Evolutionary conservation across 768 basidiomycete genomes (phyloP), one percentile per base, ranked within the genome.

Genomic region (Cytidiella melzeri): DNA sequence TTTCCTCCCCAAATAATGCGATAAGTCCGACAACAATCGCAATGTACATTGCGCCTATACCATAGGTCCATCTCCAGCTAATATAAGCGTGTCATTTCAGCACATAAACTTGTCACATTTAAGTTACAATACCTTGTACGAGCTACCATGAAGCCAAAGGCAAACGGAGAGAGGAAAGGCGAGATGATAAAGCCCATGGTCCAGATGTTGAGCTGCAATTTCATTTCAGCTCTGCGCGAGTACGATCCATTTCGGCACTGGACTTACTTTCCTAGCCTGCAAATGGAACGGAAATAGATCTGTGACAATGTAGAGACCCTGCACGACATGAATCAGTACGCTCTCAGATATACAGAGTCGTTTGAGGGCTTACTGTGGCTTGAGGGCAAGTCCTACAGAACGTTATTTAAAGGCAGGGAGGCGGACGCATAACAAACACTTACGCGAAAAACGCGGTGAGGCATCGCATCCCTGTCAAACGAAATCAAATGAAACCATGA

Each of bases 171-270:
- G 9, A 79, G 57, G 68, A 80, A 80, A 7, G 78, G 81, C 12
- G 81, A 81, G 23, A 83, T 62, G 57, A 86, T 74, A 66, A 85
- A 83, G 1, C 82, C 84, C 74, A 86, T 79, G 3, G 83, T 84
- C 84, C 83, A 84, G 43, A 81, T 64, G 55, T 82, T 83, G 28
- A 85, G 71, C 80, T 83, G 51, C n/a, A 21, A 34, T 7, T 34
- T n/a, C n/a, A n/a, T n/a, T n/a, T n/a, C n/a, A n/a, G n/a, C n/a
- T n/a, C n/a, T n/a, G n/a, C n/a, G n/a, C n/a, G n/a, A n/a, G n/a
- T n/a, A n/a, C n/a, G n/a, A n/a, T n/a, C n/a, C n/a, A n/a, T n/a
- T n/a, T n/a, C n/a, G n/a, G n/a, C n/a, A n/a, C n/a, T n/a, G n/a
- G 11, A 55, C 65, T 47, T 37, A 80, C 77, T 75, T 79, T 82